Percentiles rank a stretch among this genome's conserved stretches.
These are phyloP conservation scores for Septoria petroselini DNA, from an alignment of 2,329 filamentous ascomycete genomes.

Conservation along the genomic window DNA sequence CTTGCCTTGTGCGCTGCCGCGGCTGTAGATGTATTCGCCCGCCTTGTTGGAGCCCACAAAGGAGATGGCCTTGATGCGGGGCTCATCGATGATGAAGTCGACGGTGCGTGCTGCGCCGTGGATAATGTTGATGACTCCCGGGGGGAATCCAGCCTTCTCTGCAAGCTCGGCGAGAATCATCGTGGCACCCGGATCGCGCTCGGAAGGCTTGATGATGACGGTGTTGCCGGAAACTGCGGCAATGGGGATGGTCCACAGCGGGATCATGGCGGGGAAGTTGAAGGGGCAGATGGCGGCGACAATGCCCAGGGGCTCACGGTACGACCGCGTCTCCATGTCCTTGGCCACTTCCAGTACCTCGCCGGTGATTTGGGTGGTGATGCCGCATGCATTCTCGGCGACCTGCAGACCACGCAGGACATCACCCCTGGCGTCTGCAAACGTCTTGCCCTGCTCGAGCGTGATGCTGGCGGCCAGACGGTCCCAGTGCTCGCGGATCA, in stretches of 20 bases:
- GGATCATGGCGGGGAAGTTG: constrained; percentile 91
- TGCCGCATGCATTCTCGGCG: constrained; percentile 76
- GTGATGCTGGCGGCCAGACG: constrained; percentile 80
- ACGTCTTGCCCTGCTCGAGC: constrained; percentile 84
- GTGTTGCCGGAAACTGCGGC: constrained; percentile 82
- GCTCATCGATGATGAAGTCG: constrained; percentile 82
- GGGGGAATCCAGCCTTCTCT: constrained; percentile 75
- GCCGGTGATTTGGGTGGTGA: constrained; percentile 77
- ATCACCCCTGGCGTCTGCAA: constrained; percentile 77
- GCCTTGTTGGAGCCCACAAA: constrained; percentile 87
- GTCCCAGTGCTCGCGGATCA: constrained; percentile 84
- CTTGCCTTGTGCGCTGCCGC: constrained; percentile 80
- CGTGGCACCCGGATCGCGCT: constrained; percentile 77
- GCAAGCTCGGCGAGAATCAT: constrained; percentile 83
- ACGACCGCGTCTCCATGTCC: constrained; percentile 85
- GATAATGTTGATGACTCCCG: constrained; percentile 77
- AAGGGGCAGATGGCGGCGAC: constrained; percentile 84
- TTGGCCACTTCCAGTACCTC: constrained; percentile 82
- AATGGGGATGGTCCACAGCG: constrained; percentile 84
- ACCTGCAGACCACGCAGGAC: constrained; percentile 80
- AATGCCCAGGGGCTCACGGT: constrained; percentile 76
- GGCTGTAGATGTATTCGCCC: constrained; percentile 78
- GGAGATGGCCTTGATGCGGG: constrained; percentile 78
- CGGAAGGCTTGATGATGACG: constrained; percentile 79
- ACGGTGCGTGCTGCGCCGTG: constrained; percentile 78